Evolutionary conservation across 1,284 basidiomycete species (phyloP).

Genomic region (Chalciporus sp.): DNA sequence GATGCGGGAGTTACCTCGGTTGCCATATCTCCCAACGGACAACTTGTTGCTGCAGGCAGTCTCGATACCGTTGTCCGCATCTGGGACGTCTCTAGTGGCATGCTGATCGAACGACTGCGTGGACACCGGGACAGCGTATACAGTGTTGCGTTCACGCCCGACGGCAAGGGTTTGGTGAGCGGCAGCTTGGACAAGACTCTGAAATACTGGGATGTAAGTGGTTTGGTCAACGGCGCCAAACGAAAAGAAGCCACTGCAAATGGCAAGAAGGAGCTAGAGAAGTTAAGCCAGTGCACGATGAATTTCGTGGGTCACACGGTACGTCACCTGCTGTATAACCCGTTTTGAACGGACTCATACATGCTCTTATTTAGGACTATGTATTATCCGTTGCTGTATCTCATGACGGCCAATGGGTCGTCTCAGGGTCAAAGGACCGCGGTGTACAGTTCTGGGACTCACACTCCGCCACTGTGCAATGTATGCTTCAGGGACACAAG

Average conservation of each 20-base stretch:
- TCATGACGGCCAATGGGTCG: constrained; percentile 86
- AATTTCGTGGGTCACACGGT: constrained; percentile 88
- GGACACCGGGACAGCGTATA: constrained; percentile 88
- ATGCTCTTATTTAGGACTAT: constrained; percentile 57
- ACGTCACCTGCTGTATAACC: constrained; percentile 21
- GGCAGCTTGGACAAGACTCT: constrained; percentile 87
- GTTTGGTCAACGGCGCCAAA: constrained; percentile 42
- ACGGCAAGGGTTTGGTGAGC: constrained; percentile 78
- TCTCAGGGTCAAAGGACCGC: constrained; percentile 89
- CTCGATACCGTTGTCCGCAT: constrained; percentile 86
- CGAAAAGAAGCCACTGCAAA: constrained; percentile 46
- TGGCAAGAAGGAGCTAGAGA: constrained; percentile 36
- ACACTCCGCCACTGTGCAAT: constrained; percentile 71
- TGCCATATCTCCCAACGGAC: constrained; percentile 80
- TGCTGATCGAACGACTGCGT: constrained; percentile 73
- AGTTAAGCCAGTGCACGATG: constrained; percentile 61
- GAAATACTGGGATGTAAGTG: constrained; percentile 83
- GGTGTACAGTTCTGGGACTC: constrained; percentile 91
- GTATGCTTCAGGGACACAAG: constrained; percentile 89
- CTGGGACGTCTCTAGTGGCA: constrained; percentile 80
- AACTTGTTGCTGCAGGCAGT: constrained; percentile 81
- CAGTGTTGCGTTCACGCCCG: constrained; percentile 86
- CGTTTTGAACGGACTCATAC: constrained; percentile 4
- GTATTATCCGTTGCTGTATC: constrained; percentile 81
- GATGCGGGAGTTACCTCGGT: constrained; percentile 83